Percentiles rank a stretch among this genome's conserved stretches.
phyloP scores from a whole-genome alignment of 257 asterid genomes.

The Nicotiana tomentosiformis region DNA sequence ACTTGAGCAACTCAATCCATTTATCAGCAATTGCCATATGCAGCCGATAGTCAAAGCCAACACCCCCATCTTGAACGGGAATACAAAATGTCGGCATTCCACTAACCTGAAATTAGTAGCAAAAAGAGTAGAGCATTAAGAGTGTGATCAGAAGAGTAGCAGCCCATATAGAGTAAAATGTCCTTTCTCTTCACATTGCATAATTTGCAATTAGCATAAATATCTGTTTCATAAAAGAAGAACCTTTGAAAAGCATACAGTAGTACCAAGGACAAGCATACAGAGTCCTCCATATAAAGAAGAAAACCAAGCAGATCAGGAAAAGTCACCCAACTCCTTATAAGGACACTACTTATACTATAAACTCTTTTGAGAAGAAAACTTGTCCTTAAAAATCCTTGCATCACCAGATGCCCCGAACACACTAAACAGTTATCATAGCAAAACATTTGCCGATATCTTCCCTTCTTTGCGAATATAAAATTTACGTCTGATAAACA shows the following conservation, averaged over 20 bases:
- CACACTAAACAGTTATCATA: neutral
- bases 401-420: neutral
- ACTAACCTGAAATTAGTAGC: conserved; percentile 62
- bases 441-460: neutral
- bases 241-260: neutral
- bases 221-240: neutral
- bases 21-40: conserved; percentile 99
- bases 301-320: neutral
- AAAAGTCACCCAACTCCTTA: neutral
- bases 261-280: neutral
- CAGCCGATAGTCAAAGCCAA: conserved; percentile 95
- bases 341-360: neutral
- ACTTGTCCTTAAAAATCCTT: neutral
- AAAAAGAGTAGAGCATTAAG: conserved; percentile 7
- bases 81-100: conserved; percentile 97
- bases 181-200: neutral
- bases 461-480: neutral
- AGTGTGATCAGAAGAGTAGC: conserved; percentile 10
- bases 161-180: conserved; percentile 1
- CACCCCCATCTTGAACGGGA: conserved; percentile 91
- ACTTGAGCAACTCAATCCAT: conserved; percentile 93
- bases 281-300: neutral
- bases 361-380: neutral
- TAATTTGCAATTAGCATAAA: neutral
- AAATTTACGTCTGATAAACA: neutral